Base-by-base conservation (phyloP, 306 rosid species). In the Inga laurina region DNA sequence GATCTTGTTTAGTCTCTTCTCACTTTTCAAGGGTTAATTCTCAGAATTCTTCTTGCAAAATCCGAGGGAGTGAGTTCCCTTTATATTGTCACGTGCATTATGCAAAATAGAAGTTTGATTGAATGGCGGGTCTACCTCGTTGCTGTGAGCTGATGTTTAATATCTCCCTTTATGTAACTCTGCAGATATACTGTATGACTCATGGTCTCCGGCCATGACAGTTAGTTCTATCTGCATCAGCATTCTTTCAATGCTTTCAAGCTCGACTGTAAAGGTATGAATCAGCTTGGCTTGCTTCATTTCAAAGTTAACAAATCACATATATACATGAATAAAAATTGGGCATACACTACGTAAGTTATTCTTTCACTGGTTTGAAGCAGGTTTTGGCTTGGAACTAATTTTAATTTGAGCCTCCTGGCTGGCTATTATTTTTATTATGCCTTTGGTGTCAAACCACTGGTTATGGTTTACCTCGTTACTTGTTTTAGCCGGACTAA, bases 141-240 rank as follows among this genome's bases (percentile, higher is more conserved):
- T 71, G 24, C n/a, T 56, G 66, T 83, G 59, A 56, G 59, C 87
- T 90, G 86, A 88, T 79, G 49, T 76, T 73, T 79, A 45, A 75
- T 83, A 70, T 82, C 18, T 82, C 21, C 77, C 68, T 16, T 30
- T 81, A 18, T 86, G 89, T 73, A 19, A 74, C 72, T 75, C 30
- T 90, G 92, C 91, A 97, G 99, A 97, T 88, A 97, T 97, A 90
- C 86, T 97, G 88, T 97, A 97, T 19, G 99, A 97, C 91, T 97
- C 99, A 22, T 97, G 99, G 99, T 97, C 99, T 83, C 99, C 99
- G 45, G 99, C 99, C 35, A 97, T 97, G 99, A 97, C 99, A 72
- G 99, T 97, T 81, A 94, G 99, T 88, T 97, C 99, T 45, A 94
- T 97, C 90, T 94, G 99, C 88, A 94, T 97, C 85, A 97, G 99